Evolutionary conservation across 2,329 filamentous ascomycete species (phyloP).

Genomic region (Ophiosphaerella herpotricha): DNA sequence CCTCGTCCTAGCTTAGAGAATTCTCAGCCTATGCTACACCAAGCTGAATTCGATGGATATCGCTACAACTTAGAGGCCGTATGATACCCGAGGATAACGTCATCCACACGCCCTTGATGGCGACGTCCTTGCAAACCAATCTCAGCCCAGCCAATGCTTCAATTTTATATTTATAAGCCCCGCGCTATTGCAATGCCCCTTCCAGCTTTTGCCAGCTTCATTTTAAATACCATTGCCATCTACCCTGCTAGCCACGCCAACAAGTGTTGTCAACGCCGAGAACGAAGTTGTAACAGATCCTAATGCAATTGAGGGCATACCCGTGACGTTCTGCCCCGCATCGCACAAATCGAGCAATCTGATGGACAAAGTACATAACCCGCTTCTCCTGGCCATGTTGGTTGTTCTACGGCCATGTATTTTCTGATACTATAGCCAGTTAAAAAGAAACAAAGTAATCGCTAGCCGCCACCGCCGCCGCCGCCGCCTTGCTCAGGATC

Average conservation of each 20-base stretch:
- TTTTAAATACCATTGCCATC: constrained; percentile 30
- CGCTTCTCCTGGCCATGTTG: constrained; percentile 45
- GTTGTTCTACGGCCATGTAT: constrained; percentile 47
- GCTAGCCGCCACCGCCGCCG: too few relatives aligned
- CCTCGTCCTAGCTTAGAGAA: too few relatives aligned
- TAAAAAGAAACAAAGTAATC: constrained; percentile 56
- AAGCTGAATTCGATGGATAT: too few relatives aligned
- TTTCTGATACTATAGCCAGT: constrained; percentile 51
- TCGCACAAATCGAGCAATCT: constrained; percentile 23
- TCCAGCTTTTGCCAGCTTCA: constrained; percentile 25
- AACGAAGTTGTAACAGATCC: constrained; percentile 22
- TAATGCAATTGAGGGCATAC: constrained; percentile 22
- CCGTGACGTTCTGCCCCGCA: constrained; percentile 27
- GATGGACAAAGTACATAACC: constrained; percentile 52
- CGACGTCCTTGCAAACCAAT: constrained; percentile 41
- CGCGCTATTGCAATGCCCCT: constrained; percentile 28
- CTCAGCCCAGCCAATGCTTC: constrained; percentile 35
- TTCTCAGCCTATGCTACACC: too few relatives aligned
- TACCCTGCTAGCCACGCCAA: constrained; percentile 29
- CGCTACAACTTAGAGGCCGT: too few relatives aligned
- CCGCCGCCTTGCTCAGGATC: too few relatives aligned
- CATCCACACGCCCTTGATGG: constrained; percentile 44
- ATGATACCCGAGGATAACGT: constrained; percentile 16
- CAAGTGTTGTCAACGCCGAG: constrained; percentile 22
- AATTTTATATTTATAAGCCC: constrained; percentile 45